Conservation (phyloP, 208 protist species). For the Leishmania mexicana region DNA sequence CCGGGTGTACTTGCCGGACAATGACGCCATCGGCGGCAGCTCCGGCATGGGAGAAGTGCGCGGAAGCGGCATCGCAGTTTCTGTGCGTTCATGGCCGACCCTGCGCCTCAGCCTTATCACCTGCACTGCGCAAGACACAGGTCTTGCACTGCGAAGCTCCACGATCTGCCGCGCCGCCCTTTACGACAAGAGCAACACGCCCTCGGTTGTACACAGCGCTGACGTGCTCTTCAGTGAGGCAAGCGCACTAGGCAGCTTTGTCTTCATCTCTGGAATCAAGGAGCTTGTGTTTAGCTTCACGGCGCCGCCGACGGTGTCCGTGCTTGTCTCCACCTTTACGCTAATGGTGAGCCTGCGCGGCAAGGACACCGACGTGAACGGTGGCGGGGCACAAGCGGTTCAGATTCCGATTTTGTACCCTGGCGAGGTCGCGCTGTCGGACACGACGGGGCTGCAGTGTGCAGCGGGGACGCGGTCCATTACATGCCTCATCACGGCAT, state of each 20-base stretch:
- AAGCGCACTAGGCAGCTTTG: slow-evolving; percentile 39
- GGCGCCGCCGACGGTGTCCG: slow-evolving; percentile 16
- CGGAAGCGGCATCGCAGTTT: slow-evolving; percentile 40
- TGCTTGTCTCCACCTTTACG: slow-evolving; percentile 30
- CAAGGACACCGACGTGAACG: not conserved
- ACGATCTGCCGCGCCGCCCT: slow-evolving; percentile 36
- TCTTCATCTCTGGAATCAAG: slow-evolving; percentile 35
- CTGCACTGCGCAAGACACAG: slow-evolving; percentile 28
- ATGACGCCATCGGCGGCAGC: not conserved
- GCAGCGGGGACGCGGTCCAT: slow-evolving; percentile 32
- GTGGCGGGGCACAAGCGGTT: slow-evolving; percentile 9
- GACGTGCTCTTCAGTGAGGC: slow-evolving; percentile 47
- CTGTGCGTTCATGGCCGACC: slow-evolving; percentile 40
- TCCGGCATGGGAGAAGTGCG: slow-evolving; percentile 25
- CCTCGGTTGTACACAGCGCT: slow-evolving; percentile 34
- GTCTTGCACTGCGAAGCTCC: slow-evolving; percentile 38
- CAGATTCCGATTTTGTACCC: slow-evolving; percentile 47
- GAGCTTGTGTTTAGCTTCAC: slow-evolving; percentile 50
- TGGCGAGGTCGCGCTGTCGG: slow-evolving; percentile 27
- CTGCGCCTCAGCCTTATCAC: slow-evolving; percentile 34
- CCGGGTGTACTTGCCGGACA: slow-evolving; percentile 28
- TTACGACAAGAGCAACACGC: slow-evolving; percentile 30
- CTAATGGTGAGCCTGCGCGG: slow-evolving; percentile 28
- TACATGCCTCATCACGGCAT: slow-evolving; percentile 37
- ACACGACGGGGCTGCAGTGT: slow-evolving; percentile 33